Conservation (phyloP, 2,329 filamentous ascomycete genomes). For the Diaporthe helianthi region DNA sequence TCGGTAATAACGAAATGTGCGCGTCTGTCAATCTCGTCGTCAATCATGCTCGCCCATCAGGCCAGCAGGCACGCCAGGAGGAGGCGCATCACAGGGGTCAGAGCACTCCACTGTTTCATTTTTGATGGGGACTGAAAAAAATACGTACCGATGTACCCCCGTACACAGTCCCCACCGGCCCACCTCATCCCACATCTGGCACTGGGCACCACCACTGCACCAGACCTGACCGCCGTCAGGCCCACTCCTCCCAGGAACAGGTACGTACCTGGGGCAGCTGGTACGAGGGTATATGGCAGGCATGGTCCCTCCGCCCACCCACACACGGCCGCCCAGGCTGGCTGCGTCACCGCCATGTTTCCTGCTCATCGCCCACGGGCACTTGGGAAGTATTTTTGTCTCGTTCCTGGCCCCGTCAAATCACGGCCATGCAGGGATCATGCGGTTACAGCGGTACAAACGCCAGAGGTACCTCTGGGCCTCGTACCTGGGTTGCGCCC, state of each 20-base stretch:
- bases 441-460: constrained; percentile 35
- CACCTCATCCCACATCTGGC: constrained; percentile 15
- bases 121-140: background rate
- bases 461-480: constrained; percentile 28
- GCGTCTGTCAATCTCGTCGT: constrained; percentile 21
- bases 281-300: constrained; percentile 15
- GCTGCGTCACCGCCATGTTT: constrained; percentile 35
- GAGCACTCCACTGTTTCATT: constrained; percentile 33
- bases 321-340: constrained; percentile 15
- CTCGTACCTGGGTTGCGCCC: constrained; percentile 25
- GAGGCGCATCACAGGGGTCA: constrained; percentile 24
- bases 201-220: constrained; percentile 12
- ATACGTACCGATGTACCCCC: constrained; percentile 10
- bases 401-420: constrained; percentile 34
- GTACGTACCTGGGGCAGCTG: constrained; percentile 28
- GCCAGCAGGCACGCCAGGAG: constrained; percentile 23
- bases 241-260: constrained; percentile 12
- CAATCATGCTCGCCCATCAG: constrained; percentile 29
- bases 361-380: constrained; percentile 9
- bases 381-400: constrained; percentile 30
- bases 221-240: constrained; percentile 15
- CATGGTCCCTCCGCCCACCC: constrained; percentile 9
- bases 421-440: constrained; percentile 32
- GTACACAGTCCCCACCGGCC: constrained; percentile 8
- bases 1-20: constrained; percentile 35